A percentile compares a stretch with the other conserved stretches of the same genome.
These are phyloP conservation scores for Mycena crocata DNA, from an alignment of 768 basidiomycete genomes.

Conservation along the genomic window DNA sequence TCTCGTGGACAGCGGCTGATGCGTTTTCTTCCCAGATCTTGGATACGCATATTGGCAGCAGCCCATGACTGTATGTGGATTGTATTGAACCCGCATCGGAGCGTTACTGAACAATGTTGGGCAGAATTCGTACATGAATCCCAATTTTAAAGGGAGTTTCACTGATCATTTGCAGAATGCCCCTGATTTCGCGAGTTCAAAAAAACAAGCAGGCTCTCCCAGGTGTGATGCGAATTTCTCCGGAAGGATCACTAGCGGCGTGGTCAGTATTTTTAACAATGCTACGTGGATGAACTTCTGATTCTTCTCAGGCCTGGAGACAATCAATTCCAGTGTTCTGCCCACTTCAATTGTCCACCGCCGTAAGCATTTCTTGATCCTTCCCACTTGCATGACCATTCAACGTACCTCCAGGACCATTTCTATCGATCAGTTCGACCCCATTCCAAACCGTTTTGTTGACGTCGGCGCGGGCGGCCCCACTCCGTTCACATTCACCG, in stretches of 20 bases:
- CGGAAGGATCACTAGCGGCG: slow-evolving; percentile 70
- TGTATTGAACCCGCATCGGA: slow-evolving; percentile 48
- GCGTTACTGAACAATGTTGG: background rate
- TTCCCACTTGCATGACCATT: slow-evolving; percentile 7
- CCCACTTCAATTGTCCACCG: slow-evolving; percentile 51
- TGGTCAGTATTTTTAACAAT: slow-evolving; percentile 52
- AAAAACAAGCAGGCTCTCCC: slow-evolving; percentile 66
- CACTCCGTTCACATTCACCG: slow-evolving; percentile 65
- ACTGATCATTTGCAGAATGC: slow-evolving; percentile 54
- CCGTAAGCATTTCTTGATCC: slow-evolving; percentile 36
- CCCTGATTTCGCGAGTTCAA: slow-evolving; percentile 61
- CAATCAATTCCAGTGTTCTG: slow-evolving; percentile 67
- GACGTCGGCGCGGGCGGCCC: slow-evolving; percentile 75
- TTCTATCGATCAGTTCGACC: slow-evolving; percentile 67
- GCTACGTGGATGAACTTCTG: background rate
- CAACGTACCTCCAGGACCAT: slow-evolving; percentile 60
- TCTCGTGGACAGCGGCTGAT: background rate
- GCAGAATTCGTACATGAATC: background rate
- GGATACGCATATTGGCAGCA: slow-evolving; percentile 81
- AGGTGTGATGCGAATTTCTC: slow-evolving; percentile 72
- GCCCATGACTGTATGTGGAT: slow-evolving; percentile 75
- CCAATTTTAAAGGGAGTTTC: background rate
- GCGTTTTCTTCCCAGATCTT: slow-evolving; percentile 47
- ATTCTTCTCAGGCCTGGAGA: slow-evolving; percentile 69
- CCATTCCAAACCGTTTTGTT: slow-evolving; percentile 64